phyloP scores from a whole-genome alignment of 2,329 filamentous ascomycete species.

The Stagonosporopsis cucurbitacearum region DNA sequence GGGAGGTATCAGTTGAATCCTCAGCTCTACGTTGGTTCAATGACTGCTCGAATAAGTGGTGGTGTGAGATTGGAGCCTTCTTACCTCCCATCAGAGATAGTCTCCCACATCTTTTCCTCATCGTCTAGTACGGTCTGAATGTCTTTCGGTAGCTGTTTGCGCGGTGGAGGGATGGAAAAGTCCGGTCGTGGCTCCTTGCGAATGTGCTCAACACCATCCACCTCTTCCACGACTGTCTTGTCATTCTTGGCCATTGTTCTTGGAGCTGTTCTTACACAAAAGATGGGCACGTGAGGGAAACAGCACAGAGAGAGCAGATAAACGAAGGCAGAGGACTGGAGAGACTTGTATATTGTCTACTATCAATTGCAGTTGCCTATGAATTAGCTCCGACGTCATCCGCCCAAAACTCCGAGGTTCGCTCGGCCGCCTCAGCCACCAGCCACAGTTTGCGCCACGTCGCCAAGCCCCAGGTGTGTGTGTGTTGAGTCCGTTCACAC shows the following conservation, averaged over 20 bases:
- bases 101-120: constrained; percentile 73
- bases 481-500: constrained; percentile 25
- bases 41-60: background rate
- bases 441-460: constrained; percentile 12
- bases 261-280: background rate
- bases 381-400: constrained; percentile 15
- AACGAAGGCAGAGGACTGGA: background rate
- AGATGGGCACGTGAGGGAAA: no score
- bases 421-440: constrained; percentile 5
- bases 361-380: constrained; percentile 4
- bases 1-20: constrained; percentile 81
- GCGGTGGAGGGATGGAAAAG: constrained; percentile 56
- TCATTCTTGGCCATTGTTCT: constrained; percentile 49
- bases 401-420: constrained; percentile 11
- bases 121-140: constrained; percentile 64
- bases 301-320: background rate
- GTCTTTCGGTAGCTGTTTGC: constrained; percentile 60
- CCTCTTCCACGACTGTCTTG: constrained; percentile 29
- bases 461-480: constrained; percentile 29
- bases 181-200: constrained; percentile 55
- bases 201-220: constrained; percentile 50
- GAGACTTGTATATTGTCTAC: background rate
- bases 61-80: constrained; percentile 45
- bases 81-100: constrained; percentile 80
- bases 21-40: constrained; percentile 60